Evolutionary conservation across 805 yeast genomes (phyloP).

Genomic region (Kuraishia hungarica): DNA sequence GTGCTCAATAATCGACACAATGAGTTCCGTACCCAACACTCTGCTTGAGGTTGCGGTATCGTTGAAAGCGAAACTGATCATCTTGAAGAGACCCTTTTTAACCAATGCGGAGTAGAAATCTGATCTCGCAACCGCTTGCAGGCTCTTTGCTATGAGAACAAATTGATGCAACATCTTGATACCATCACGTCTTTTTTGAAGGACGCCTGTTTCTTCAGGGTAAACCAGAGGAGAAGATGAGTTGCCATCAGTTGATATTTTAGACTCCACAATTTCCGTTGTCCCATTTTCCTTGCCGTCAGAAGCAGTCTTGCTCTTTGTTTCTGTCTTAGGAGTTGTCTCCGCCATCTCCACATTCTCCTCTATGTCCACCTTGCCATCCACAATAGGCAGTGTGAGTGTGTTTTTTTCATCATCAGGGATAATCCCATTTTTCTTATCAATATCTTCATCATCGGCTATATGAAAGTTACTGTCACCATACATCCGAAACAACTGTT

Average conservation of each 20-base stretch:
- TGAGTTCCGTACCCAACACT: constrained; percentile 69
- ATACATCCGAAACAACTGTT: constrained; percentile 53
- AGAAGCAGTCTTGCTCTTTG: too few species aligned
- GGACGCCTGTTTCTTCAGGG: not conserved
- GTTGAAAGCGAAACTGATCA: constrained; percentile 64
- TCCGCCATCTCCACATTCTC: too few species aligned
- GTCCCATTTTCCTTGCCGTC: not conserved
- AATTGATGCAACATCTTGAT: constrained; percentile 75
- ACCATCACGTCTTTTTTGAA: constrained; percentile 51
- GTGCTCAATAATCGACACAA: constrained; percentile 76
- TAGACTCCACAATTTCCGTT: not conserved
- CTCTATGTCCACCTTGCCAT: too few species aligned
- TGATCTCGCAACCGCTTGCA: constrained; percentile 52
- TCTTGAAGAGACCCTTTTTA: constrained; percentile 57
- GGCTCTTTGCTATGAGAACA: constrained; percentile 60
- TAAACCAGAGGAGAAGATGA: too few species aligned
- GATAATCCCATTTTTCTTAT: constrained; percentile 1
- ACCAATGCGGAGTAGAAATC: constrained; percentile 59
- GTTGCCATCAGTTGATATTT: too few species aligned
- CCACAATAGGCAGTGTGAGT: not conserved
- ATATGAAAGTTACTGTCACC: constrained; percentile 12
- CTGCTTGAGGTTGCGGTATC: constrained; percentile 41
- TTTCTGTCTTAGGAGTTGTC: too few species aligned
- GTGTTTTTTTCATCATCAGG: constrained; percentile 6
- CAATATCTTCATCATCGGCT: constrained; percentile 4